Base-by-base conservation (phyloP, 2,329 filamentous ascomycete species). In the Talaromyces sp. region DNA sequence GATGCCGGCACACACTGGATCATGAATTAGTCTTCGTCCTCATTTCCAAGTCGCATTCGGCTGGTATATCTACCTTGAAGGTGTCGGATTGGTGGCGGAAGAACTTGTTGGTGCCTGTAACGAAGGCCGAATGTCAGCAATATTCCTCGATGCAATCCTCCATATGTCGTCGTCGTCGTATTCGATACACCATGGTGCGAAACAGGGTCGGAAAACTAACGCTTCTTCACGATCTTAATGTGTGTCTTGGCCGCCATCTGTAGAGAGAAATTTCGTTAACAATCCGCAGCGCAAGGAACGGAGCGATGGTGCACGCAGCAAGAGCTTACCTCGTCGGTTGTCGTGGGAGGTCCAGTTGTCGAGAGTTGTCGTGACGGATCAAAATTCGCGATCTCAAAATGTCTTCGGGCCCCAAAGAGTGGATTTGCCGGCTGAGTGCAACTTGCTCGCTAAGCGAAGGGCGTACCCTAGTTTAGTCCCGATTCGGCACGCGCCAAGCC, bases 161-260 rank as follows among this genome's bases (percentile, higher is more conserved):
- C 36, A 13, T 8, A 30, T 19, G 11, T 22, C 7, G 22, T 11
- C 36, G 19, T 19, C 13, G 28, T n/a, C 39, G 3, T 28, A 19
- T 55, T 55, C 32, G 19, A n/a, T 22, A 13, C 33, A 36, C 15
- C 33, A 36, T 36, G 11, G 74, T 83, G 78, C 69, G 75, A 67
- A 64, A 57, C 4, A 42, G 25, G 36, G 49, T 25, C 32, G 61
- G 65, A 65, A 66, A 63, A 58, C 62, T 71, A 76, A 96, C 92
- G 92, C 92, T 99, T 99, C 92, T 99, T 99, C 79, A 99, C 91
- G 87, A 99, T 99, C 78, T 93, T 89, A 80, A 98, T 88, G 84
- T 98, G 95, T 87, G 96, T 96, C 91, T 96, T 96, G 83, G 93
- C 91, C 89, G 93, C 92, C 95, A 98, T 98, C 93, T 71, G 59